These are phyloP conservation scores for Leptodontidium sp. DNA, from an alignment of 2,329 filamentous ascomycete genomes.

Conservation along the genomic window DNA sequence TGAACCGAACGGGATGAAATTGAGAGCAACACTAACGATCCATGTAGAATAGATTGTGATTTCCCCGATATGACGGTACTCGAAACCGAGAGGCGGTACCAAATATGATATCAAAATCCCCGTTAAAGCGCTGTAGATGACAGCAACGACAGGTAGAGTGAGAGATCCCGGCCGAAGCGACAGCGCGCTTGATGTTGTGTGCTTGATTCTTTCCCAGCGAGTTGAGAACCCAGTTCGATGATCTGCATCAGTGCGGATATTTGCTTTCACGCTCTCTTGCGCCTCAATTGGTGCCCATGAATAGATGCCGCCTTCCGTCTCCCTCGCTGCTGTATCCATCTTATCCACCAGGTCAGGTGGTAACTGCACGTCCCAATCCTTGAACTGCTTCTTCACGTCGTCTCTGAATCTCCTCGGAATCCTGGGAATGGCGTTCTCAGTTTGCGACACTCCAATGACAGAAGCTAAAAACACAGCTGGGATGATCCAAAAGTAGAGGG, in stretches of 20 bases:
- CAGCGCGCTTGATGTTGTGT: not conserved
- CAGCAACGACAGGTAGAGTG: not conserved
- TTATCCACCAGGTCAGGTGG: not conserved
- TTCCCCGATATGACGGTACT: not conserved
- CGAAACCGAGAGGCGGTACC: not conserved
- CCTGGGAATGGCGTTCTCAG: not conserved
- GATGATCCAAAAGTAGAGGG: conserved; percentile 22
- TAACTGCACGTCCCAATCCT: not conserved
- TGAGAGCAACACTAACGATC: not conserved
- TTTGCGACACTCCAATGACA: conserved; percentile 22
- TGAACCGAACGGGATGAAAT: not conserved
- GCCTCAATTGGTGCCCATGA: not conserved
- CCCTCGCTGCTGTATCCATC: not conserved
- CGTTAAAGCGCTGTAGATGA: not conserved
- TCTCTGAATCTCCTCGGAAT: not conserved
- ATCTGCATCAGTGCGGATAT: not conserved
- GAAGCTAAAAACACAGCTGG: conserved; percentile 17
- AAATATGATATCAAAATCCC: not conserved
- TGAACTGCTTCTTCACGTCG: not conserved
- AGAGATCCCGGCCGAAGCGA: not conserved
- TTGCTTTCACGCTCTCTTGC: not conserved
- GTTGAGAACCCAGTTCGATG: not conserved
- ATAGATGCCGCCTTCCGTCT: not conserved
- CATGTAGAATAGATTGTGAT: not conserved
- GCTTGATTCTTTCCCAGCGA: not conserved